Percentiles rank a stretch among this genome's conserved stretches.
Evolutionary conservation across 2,329 filamentous ascomycete genomes (phyloP).

Genomic region (Pseudogymnoascus sp.): DNA sequence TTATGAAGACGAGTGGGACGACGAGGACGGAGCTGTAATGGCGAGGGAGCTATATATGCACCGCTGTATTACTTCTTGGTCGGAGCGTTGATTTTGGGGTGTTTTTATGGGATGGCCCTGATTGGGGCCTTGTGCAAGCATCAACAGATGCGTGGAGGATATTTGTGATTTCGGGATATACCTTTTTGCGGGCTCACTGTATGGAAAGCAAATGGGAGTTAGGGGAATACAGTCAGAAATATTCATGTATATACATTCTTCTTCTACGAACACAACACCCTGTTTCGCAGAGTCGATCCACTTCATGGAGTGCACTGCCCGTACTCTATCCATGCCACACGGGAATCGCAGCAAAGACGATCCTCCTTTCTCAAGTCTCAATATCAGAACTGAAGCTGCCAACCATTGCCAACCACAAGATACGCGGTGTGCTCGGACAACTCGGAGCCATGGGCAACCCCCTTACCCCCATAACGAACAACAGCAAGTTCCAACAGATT

Average conservation of each 20-base stretch:
- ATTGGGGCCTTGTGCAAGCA: neutral
- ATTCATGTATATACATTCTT: neutral
- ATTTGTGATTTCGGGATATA: neutral
- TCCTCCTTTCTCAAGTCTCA: no score
- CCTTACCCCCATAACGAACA: neutral
- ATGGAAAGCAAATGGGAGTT: neutral
- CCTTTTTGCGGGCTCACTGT: neutral
- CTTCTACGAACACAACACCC: neutral
- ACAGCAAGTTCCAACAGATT: neutral
- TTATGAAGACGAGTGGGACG: slow-evolving; percentile 14
- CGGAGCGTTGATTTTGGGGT: neutral
- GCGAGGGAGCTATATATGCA: slow-evolving; percentile 13
- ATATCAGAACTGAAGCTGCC: no score
- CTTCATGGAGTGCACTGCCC: neutral
- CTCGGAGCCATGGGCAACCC: neutral
- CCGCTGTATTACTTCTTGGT: neutral
- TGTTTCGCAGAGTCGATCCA: neutral
- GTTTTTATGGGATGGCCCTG: neutral
- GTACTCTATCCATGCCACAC: neutral
- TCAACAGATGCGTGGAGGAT: neutral
- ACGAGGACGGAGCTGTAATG: slow-evolving; percentile 15
- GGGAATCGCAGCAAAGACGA: neutral
- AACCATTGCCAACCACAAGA: neutral
- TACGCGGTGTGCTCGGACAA: neutral
- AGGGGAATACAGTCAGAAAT: neutral